Base-by-base conservation (phyloP, 1,284 basidiomycete genomes). In the Sporisorium exsertum region DNA sequence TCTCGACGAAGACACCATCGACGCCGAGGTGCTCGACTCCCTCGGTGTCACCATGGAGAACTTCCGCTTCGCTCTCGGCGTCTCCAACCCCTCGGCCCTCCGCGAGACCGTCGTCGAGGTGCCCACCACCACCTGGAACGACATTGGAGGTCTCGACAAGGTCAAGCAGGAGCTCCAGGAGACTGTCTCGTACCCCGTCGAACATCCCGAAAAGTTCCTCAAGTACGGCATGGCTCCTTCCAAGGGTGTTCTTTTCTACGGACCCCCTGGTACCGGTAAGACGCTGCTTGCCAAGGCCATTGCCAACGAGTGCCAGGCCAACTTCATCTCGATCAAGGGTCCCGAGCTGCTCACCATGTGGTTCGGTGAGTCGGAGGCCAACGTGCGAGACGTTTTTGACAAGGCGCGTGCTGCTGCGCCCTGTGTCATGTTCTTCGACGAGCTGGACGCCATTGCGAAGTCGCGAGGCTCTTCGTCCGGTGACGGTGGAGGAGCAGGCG, bases 401-500 rank as follows among this genome's bases (percentile, higher is more conserved):
- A 98, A 99, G 88, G 96, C 97, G 58, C 94, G 97, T 81, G 96
- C 96, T 24, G 97, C 97, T 5, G 95, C 96, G 9, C 97, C 97
- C 47, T 98, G 96, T 87, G 95, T 99, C 78, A 97, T 99, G 95
- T 99, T 99, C 92, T 99, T 99, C 87, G 96, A 99, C 84, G 96
- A 99, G 88, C 89, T 99, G 84, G 96, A 99, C 86, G 97, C 96
- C 13, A 98, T 99, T 81, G 96, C 96, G 61, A 98, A 98, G 88
- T 91, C 94, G 56, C 94, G 97, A 88, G 96, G 96, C 70, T 84
- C 84, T n/a, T 87, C 87, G 29, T 88, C 90, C 16, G 94, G 94
- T 58, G 96, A 97, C 86, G 95, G 88, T 63, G 95, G 95, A 78
- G 97, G 96, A 72, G 95, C 96, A 9, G 92, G 95, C 54, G 97